Evolutionary conservation across 345 rosid genomes (phyloP), one percentile per base, ranked within the genome.

Genomic region (Pseudoturritis turrita): DNA sequence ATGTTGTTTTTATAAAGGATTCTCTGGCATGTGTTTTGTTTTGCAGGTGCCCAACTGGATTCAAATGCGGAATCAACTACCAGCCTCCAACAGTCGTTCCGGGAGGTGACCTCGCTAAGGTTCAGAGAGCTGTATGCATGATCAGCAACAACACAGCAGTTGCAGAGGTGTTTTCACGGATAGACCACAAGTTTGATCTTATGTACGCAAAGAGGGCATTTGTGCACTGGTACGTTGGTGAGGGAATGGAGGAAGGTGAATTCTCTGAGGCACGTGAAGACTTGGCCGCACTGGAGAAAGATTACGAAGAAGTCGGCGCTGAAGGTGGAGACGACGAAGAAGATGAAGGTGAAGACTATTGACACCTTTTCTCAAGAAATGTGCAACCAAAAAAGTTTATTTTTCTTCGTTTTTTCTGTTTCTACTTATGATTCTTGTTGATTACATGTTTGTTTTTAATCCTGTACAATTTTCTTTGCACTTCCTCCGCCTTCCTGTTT

Each of bases 161-260:
- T 39, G 90, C 90, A 1, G 90, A 86, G 68, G 90, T 86, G 74
- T 86, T 86, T 62, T 71, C 84, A 5, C 73, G 90, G 57, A 86
- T 86, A 17, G 90, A 84, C 74, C 83, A 82, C 82, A 86, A 86
- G 79, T 86, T 86, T 5, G 90, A 86, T 79, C 88, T 86, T 44
- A 84, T 86, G 90, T 86, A 84, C 22, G 64, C 90, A 0, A 86
- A 86, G 83, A 84, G 90, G 65, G 88, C 90, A 4, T 86, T 86
- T 18, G 90, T 86, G 40, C 90, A 86, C 81, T 86, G 90, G 90
- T 86, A 86, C 10, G 90, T 84, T 0, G 90, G 90, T 69, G 90
- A 82, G 55, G 90, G 90, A 33, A 86, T 86, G 90, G 88, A 86
- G 74, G 90, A 86, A 78, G 90, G 90, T 39, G 90, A 86, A 26